These are phyloP conservation scores for Aspergillus fumigatus DNA, from an alignment of 2,329 filamentous ascomycete genomes.

Conservation along the genomic window DNA sequence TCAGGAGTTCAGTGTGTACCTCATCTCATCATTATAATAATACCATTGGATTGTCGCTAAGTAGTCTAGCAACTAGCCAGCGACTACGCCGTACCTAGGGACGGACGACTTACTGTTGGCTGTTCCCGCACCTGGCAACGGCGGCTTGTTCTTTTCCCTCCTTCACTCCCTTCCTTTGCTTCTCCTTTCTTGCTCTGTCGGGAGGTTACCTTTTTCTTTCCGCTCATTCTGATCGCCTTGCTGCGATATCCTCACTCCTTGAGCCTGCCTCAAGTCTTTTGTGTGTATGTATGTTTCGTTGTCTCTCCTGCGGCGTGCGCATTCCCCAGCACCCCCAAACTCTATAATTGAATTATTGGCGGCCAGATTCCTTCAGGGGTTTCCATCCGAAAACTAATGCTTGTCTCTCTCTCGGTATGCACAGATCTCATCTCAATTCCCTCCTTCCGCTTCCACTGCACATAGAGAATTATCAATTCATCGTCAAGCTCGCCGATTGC, in stretches of 20 bases:
- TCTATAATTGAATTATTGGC: background rate
- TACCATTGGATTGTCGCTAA: too few species aligned
- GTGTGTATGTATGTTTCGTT: background rate
- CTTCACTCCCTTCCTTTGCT: background rate
- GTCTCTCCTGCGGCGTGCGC: background rate
- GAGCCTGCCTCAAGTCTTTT: background rate
- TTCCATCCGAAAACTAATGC: background rate
- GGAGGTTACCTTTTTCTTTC: background rate
- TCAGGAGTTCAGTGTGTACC: background rate
- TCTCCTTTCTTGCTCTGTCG: background rate
- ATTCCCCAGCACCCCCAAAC: background rate
- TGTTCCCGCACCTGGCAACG: background rate
- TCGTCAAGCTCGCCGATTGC: constrained; percentile 15
- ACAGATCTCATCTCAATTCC: background rate
- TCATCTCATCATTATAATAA: background rate
- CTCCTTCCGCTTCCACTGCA: constrained; percentile 3
- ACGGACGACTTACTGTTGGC: background rate
- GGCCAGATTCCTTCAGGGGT: background rate
- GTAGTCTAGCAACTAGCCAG: too few species aligned
- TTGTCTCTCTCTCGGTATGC: background rate
- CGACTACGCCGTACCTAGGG: too few species aligned
- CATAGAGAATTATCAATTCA: constrained; percentile 4
- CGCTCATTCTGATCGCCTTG: background rate
- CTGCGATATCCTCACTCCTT: background rate
- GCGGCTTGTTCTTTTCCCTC: background rate